Evolutionary conservation across 192 early-diverging fungal genomes (phyloP).

Genomic region (Diversispora epigaea): DNA sequence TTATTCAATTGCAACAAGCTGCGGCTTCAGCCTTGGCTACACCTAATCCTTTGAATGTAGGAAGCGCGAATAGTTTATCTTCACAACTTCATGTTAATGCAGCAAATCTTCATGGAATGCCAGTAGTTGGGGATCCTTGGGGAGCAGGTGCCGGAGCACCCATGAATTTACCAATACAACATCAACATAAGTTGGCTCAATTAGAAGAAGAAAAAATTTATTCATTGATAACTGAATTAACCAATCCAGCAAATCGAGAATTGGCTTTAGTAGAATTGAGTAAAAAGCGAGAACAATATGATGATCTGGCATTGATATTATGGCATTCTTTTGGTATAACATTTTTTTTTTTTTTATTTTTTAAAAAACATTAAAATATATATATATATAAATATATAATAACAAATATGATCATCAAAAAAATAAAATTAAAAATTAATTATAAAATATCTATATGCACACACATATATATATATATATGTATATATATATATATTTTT

Average conservation of each 20-base stretch:
- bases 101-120: conserved; percentile 26
- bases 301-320: conserved; percentile 92
- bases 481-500: not conserved
- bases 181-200: conserved; percentile 44
- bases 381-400: too few species aligned
- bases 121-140: conserved; percentile 23
- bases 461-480: too few species aligned
- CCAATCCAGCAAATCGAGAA: conserved; percentile 75
- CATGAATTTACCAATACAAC: conserved; percentile 35
- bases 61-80: conserved; percentile 31
- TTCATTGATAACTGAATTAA: conserved; percentile 81
- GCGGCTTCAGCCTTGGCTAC: conserved; percentile 27
- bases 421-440: too few species aligned
- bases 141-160: conserved; percentile 32
- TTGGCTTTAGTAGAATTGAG: conserved; percentile 89
- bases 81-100: conserved; percentile 29
- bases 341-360: not conserved
- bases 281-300: conserved; percentile 92
- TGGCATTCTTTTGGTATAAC: conserved; percentile 91
- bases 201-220: conserved; percentile 88
- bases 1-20: conserved; percentile 43
- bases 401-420: not conserved
- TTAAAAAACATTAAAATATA: not conserved
- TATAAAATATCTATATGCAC: too few species aligned
- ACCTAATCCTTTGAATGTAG: conserved; percentile 31